These are phyloP conservation scores for Picea abies DNA, from an alignment of 83 land plant genomes.

Conservation along the genomic window DNA sequence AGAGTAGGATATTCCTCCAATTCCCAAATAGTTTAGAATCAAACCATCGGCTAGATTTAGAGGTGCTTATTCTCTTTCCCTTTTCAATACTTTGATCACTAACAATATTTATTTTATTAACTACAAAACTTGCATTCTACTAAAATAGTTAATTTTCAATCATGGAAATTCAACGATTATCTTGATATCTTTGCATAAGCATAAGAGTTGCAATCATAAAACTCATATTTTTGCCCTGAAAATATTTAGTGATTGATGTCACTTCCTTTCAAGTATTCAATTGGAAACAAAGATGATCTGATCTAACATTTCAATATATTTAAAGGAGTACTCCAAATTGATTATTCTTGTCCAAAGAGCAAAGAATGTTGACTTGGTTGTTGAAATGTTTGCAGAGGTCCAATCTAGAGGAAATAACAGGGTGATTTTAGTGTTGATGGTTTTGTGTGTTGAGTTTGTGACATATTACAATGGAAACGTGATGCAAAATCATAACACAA, in stretches of 20 bases:
- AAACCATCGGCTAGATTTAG: constrained; percentile 2
- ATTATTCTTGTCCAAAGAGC: constrained; percentile 69
- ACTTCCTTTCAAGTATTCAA: constrained; percentile 48
- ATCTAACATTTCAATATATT: constrained; percentile 15
- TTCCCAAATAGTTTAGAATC: constrained; percentile 1
- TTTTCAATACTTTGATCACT: background rate
- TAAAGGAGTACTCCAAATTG: constrained; percentile 71
- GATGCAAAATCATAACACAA: too few relatives aligned
- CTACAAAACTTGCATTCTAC: background rate
- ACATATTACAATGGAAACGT: too few relatives aligned
- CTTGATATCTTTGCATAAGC: background rate
- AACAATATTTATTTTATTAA: background rate
- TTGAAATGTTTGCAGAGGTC: constrained; percentile 52
- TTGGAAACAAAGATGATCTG: constrained; percentile 56
- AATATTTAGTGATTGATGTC: background rate
- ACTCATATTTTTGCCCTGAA: background rate
- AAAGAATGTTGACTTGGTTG: constrained; percentile 35
- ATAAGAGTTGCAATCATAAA: background rate
- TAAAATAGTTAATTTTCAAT: background rate
- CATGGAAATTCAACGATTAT: background rate
- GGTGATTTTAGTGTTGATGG: too few relatives aligned
- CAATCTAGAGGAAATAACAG: background rate
- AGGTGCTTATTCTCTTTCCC: constrained; percentile 5
- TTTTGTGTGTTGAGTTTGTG: too few relatives aligned
- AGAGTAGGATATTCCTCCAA: background rate